Conservation (phyloP, 225 moss, liverwort and hornwort genomes). For the Polytrichum commune region DNA sequence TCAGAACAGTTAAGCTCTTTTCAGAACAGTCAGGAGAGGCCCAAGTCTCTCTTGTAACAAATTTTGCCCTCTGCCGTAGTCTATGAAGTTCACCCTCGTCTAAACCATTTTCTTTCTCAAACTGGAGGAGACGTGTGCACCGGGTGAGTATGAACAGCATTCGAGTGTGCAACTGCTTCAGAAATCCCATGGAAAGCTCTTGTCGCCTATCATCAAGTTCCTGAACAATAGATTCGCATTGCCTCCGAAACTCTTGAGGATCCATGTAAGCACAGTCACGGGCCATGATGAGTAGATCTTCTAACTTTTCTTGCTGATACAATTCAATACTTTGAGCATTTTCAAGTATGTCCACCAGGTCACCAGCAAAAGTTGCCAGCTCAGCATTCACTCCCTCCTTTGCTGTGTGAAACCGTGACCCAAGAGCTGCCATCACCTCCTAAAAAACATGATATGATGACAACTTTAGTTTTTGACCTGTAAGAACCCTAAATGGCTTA, state of each 20-base stretch:
- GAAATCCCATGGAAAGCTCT: conserved; percentile 54
- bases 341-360: conserved; percentile 64
- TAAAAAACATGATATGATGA: conserved; percentile 10
- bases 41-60: conserved; percentile 12
- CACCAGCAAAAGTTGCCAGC: conserved; percentile 57
- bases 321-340: conserved; percentile 32
- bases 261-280: conserved; percentile 52
- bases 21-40: conserved; percentile 39
- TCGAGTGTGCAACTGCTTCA: conserved; percentile 65
- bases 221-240: conserved; percentile 60
- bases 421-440: conserved; percentile 55
- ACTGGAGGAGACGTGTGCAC: conserved; percentile 62
- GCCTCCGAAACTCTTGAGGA: conserved; percentile 47
- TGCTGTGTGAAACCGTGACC: conserved; percentile 49
- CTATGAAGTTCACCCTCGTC: conserved; percentile 36
- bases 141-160: conserved; percentile 70
- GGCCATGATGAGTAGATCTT: conserved; percentile 60
- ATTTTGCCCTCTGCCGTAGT: conserved; percentile 41
- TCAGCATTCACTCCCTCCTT: conserved; percentile 66
- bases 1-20: conserved; percentile 39
- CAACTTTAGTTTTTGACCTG: no score
- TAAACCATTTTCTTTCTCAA: conserved; percentile 47
- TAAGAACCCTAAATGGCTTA: no score
- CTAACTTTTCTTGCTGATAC: conserved; percentile 44
- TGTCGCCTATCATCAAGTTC: conserved; percentile 70